phyloP scores from a whole-genome alignment of 257 asterid genomes.

The Perilla frutescens region DNA sequence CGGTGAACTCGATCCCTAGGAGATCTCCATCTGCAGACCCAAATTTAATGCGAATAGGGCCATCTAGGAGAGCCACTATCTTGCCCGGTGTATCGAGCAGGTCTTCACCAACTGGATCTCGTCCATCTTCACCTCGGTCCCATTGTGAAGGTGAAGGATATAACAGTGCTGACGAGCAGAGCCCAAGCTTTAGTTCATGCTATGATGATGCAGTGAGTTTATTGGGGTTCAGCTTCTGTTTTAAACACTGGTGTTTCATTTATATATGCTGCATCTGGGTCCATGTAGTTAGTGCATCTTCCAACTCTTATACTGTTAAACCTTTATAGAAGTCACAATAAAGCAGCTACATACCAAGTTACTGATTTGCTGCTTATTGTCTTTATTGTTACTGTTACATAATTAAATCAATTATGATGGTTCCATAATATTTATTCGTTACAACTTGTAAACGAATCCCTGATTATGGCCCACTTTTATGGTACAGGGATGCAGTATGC shows the following conservation, averaged over 20 bases:
- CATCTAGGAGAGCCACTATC: constrained; percentile 70
- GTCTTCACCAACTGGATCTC: constrained; percentile 91
- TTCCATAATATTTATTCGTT: constrained; percentile 16
- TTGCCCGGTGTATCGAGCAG: constrained; percentile 73
- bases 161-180: constrained; percentile 96
- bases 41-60: constrained; percentile 57
- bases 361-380: constrained; percentile 4
- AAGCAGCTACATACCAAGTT: constrained; percentile 17
- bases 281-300: neutral
- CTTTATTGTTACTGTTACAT: constrained; percentile 6
- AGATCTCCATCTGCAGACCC: constrained; percentile 57
- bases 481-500: constrained; percentile 21
- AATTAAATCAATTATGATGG: neutral
- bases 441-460: constrained; percentile 3
- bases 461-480: neutral
- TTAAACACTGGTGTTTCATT: neutral
- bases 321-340: neutral
- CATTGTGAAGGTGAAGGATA: constrained; percentile 96
- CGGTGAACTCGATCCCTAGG: constrained; percentile 56
- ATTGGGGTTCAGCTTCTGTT: constrained; percentile 24
- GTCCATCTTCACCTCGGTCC: constrained; percentile 95
- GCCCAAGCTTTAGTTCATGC: constrained; percentile 65
- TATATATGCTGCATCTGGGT: constrained; percentile 19
- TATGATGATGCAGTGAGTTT: constrained; percentile 88
- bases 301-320: constrained; percentile 7